Percentiles rank a stretch among this genome's conserved stretches.
These are phyloP conservation scores for Sparassis latifolia DNA, from an alignment of 1,284 basidiomycete species.

Conservation along the genomic window DNA sequence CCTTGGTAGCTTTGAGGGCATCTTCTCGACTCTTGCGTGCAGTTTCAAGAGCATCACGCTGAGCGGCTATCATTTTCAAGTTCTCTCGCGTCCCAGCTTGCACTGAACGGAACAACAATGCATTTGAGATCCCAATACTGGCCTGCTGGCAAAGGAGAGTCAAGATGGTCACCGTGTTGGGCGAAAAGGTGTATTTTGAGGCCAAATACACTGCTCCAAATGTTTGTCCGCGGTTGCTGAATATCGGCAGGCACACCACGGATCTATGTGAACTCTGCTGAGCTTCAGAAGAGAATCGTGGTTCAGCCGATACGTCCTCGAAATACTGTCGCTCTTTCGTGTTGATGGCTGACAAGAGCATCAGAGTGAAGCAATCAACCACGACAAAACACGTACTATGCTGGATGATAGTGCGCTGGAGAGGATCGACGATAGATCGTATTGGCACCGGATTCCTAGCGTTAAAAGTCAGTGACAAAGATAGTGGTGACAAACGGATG, in stretches of 20 bases:
- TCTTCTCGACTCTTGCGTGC: conserved; percentile 64
- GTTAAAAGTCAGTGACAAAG: neutral
- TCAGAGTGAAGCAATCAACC: neutral
- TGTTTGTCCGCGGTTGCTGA: conserved; percentile 66
- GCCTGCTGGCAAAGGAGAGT: conserved; percentile 67
- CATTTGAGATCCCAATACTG: conserved; percentile 65
- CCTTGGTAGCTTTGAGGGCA: conserved; percentile 66
- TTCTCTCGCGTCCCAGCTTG: conserved; percentile 66
- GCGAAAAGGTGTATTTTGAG: conserved; percentile 57
- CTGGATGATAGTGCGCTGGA: conserved; percentile 59
- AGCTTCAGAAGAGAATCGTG: conserved; percentile 61
- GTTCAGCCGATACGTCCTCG: conserved; percentile 54
- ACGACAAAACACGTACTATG: conserved; percentile 37
- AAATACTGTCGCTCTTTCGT: conserved; percentile 53
- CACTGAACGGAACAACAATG: conserved; percentile 64
- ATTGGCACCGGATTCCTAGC: conserved; percentile 54
- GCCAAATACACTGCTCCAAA: conserved; percentile 43
- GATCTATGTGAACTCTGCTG: conserved; percentile 50
- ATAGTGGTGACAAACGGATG: conserved; percentile 3
- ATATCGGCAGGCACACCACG: conserved; percentile 62
- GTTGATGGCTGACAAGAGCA: conserved; percentile 43
- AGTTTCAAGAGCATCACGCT: conserved; percentile 58
- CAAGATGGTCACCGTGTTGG: conserved; percentile 52
- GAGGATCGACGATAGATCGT: conserved; percentile 49
- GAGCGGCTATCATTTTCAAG: conserved; percentile 65